phyloP scores from a whole-genome alignment of 306 rosid genomes.

The Albizia julibrissin region DNA sequence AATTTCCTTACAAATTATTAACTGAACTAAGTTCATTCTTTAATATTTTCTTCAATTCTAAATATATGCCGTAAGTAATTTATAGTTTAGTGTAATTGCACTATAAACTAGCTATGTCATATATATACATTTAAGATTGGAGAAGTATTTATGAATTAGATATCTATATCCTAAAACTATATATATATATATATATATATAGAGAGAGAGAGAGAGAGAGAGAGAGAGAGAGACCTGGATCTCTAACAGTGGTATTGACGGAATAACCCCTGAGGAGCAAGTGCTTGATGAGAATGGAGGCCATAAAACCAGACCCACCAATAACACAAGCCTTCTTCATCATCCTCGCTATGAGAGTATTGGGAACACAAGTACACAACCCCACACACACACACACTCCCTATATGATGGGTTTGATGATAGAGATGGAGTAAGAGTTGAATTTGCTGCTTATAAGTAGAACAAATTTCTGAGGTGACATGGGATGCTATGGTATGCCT shows the following conservation, averaged over 20 bases:
- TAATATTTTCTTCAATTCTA: no score
- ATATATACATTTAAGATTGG: no score
- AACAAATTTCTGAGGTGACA: background rate
- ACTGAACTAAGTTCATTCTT: no score
- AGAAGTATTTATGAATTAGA: no score
- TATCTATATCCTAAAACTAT: no score
- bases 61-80: no score
- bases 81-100: accelerated
- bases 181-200: no score
- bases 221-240: constrained; percentile 48
- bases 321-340: constrained; percentile 71
- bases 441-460: background rate
- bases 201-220: background rate
- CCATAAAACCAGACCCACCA: constrained; percentile 75
- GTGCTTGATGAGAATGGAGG: constrained; percentile 62
- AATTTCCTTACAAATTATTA: no score
- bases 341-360: background rate
- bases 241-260: constrained; percentile 74
- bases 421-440: background rate
- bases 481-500: background rate
- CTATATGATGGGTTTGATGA: background rate
- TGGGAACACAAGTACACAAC: no score
- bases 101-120: no score
- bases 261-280: constrained; percentile 70
- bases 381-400: no score